Percentiles rank a stretch among this genome's conserved stretches.
These are phyloP conservation scores for Stropharia rugosoannulata DNA, from an alignment of 768 basidiomycete genomes.

Conservation along the genomic window DNA sequence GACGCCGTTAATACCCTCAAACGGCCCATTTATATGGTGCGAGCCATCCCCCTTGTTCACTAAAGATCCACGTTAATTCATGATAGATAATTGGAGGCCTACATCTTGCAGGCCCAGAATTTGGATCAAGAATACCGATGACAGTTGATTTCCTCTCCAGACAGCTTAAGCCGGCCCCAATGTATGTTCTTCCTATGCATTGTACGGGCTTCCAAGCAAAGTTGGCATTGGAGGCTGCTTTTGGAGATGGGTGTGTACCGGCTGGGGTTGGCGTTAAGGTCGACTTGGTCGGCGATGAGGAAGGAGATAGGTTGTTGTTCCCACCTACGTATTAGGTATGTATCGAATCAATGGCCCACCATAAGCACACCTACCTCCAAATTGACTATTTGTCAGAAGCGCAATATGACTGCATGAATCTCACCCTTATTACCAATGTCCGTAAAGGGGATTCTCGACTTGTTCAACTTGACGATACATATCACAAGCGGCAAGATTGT, in stretches of 20 bases:
- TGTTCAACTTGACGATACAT: too few species aligned
- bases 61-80: not conserved
- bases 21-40: constrained; percentile 76
- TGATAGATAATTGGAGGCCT: constrained; percentile 74
- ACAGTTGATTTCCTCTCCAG: constrained; percentile 72
- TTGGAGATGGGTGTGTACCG: constrained; percentile 78
- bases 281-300: constrained; percentile 48
- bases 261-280: constrained; percentile 73
- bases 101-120: constrained; percentile 76
- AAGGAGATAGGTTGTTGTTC: constrained; percentile 37
- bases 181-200: constrained; percentile 80
- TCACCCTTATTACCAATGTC: too few species aligned
- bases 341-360: not conserved
- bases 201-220: constrained; percentile 82
- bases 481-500: too few species aligned
- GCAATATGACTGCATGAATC: too few species aligned
- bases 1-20: constrained; percentile 63
- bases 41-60: not conserved
- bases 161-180: constrained; percentile 59
- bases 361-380: too few species aligned
- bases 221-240: constrained; percentile 61
- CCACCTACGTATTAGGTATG: constrained; percentile 24
- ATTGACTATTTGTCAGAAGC: too few species aligned
- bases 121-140: constrained; percentile 57
- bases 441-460: too few species aligned